Percentiles rank a stretch among this genome's conserved stretches.
These are phyloP conservation scores for Achaetomiella virescens DNA, from an alignment of 495 filamentous ascomycete genomes.

Conservation along the genomic window DNA sequence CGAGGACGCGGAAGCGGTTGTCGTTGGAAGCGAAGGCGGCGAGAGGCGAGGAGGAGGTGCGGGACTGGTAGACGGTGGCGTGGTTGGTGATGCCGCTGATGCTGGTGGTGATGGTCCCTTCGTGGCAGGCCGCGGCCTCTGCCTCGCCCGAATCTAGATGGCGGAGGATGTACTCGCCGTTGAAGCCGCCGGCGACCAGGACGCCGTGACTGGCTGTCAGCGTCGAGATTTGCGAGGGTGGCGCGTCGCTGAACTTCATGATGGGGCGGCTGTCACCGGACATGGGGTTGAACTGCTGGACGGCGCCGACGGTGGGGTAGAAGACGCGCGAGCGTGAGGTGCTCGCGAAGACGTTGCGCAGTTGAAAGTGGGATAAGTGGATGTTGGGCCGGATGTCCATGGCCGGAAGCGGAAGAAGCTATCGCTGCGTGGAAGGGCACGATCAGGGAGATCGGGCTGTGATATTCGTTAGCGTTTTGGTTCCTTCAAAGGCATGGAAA, in stretches of 20 bases:
- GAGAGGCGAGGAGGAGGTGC: conserved; percentile 54
- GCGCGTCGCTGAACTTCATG: conserved; percentile 57
- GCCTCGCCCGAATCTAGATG: conserved; percentile 41
- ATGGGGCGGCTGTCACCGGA: conserved; percentile 40
- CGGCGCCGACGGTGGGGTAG: conserved; percentile 59
- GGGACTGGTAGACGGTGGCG: conserved; percentile 60
- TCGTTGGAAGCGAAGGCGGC: conserved; percentile 86
- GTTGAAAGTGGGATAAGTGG: conserved; percentile 75
- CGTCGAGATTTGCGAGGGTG: conserved; percentile 58
- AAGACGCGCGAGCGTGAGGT: conserved; percentile 69
- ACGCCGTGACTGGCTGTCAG: conserved; percentile 60
- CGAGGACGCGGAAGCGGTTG: conserved; percentile 64
- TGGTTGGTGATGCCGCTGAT: conserved; percentile 82
- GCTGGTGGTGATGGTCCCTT: conserved; percentile 60
- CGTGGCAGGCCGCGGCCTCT: conserved; percentile 39
- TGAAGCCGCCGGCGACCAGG: conserved; percentile 73
- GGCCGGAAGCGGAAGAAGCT: conserved; percentile 64
- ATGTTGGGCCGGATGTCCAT: conserved; percentile 63
- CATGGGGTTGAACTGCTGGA: conserved; percentile 51
- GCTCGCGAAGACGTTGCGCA: conserved; percentile 74
- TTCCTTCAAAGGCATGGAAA: not conserved
- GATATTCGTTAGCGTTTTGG: not conserved
- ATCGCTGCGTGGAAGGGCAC: conserved; percentile 37
- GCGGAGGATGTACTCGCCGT: conserved; percentile 70
- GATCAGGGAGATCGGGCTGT: conserved; percentile 28